Base-by-base conservation (phyloP, 2,329 filamentous ascomycete genomes). In the Penicillium sp. region DNA sequence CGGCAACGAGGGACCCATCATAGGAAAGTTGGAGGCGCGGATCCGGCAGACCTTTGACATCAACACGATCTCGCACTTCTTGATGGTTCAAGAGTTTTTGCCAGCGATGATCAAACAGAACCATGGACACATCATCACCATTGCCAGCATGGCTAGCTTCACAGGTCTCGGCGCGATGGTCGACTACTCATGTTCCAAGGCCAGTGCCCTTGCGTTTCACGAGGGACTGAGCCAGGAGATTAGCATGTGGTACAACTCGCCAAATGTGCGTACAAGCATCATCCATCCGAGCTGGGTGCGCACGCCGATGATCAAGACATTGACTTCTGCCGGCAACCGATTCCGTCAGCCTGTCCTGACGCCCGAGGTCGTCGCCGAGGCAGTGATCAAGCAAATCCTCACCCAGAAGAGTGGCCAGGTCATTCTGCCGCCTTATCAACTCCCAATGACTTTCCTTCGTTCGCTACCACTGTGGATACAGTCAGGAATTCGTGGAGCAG, bases 91-190 rank as follows among this genome's bases (percentile, higher is more conserved):
- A 54, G 82, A 83, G 64, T 85, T 85, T 71, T 66, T 85, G 31
- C 84, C 84, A 0, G 73, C 75, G 53, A 86, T 86, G 83, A 68
- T 85, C 26, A 67, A 69, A 48, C 71, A 75, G n/a, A 81, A 84
- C 66, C 84, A 85, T 66, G 86, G 85, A 3, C 85, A 87, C 64
- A 76, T 88, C 31, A 77, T 88, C 11, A 85, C 84, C 0, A 77
- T 88, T 15, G 84, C 85, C 3, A 84, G 81, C 61, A 77, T 82
- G 69, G 83, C 83, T 8, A 82, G 81, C 38, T 86, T 83, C 67
- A 60, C 84, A 5, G 74, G 75, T 0, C 64, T 81, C 5, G 79
- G 76, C 1, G 79, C 82, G 31, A 81, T 86, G 64, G 81, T 81
- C 9, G 83, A 85, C 63, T 87, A 87, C 70, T 78, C 76, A 46